These are phyloP conservation scores for Zymoseptoria ardabiliae DNA, from an alignment of 2,329 filamentous ascomycete species.

Conservation along the genomic window DNA sequence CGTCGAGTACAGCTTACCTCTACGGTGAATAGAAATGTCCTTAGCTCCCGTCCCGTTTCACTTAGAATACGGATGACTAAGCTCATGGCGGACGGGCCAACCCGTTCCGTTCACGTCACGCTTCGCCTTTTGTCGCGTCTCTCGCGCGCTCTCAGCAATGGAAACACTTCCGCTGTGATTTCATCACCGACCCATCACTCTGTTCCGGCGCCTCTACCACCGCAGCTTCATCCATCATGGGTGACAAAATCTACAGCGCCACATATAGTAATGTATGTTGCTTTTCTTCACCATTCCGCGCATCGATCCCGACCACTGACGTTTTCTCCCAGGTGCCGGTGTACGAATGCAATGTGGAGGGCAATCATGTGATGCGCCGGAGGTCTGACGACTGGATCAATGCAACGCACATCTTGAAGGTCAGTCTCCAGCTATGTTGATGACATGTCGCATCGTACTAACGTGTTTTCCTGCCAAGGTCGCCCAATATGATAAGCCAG, in stretches of 20 bases:
- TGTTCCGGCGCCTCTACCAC: not conserved
- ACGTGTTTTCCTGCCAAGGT: slow-evolving; percentile 31
- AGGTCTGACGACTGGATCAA: slow-evolving; percentile 96
- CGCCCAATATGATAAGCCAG: slow-evolving; percentile 94
- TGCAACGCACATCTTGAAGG: slow-evolving; percentile 97
- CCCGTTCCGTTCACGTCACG: too few species aligned
- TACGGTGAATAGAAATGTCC: not conserved
- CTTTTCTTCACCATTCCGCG: slow-evolving; percentile 10
- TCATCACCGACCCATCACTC: too few species aligned
- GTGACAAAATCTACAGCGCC: slow-evolving; percentile 52
- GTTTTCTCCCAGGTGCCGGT: slow-evolving; percentile 66
- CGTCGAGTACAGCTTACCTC: not conserved
- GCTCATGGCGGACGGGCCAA: too few species aligned
- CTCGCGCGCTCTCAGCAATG: too few species aligned
- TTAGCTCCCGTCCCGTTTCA: not conserved
- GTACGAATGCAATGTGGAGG: slow-evolving; percentile 82
- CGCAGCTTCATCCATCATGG: not conserved
- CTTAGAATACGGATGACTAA: not conserved
- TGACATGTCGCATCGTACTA: not conserved
- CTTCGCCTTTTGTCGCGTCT: too few species aligned
- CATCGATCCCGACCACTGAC: not conserved
- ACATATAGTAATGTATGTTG: slow-evolving; percentile 49
- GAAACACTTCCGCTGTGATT: too few species aligned
- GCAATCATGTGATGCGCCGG: slow-evolving; percentile 92
- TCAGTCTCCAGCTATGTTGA: not conserved